These are phyloP conservation scores for Cucumis cinereus DNA, from an alignment of 306 rosid species.

Conservation along the genomic window DNA sequence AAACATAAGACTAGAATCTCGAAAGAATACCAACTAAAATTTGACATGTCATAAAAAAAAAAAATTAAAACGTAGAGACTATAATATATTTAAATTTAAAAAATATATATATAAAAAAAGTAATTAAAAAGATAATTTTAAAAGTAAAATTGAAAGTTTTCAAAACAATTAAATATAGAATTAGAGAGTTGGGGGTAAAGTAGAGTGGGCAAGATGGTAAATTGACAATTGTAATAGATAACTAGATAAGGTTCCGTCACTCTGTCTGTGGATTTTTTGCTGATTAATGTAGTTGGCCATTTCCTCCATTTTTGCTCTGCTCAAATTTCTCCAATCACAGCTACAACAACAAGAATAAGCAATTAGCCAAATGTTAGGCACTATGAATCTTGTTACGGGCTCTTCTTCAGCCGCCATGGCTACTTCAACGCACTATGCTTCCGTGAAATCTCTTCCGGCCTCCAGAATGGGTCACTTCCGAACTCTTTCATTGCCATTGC, in stretches of 20 bases:
- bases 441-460: conserved; percentile 7
- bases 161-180: too few species aligned
- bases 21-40: too few species aligned
- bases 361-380: neutral
- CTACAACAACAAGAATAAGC: neutral
- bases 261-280: neutral
- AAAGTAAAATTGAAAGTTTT: too few species aligned
- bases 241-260: conserved; percentile 16
- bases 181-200: too few species aligned
- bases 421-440: neutral
- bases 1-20: too few species aligned
- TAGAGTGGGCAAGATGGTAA: conserved; percentile 7
- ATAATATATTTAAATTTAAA: too few species aligned
- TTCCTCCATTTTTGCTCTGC: neutral
- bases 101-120: too few species aligned
- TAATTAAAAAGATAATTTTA: too few species aligned
- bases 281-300: conserved; percentile 1
- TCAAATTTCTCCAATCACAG: neutral
- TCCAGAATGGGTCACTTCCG: conserved; percentile 9
- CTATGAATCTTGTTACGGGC: conserved; percentile 17
- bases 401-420: conserved; percentile 15
- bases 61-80: too few species aligned
- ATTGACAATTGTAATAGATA: neutral
- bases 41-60: too few species aligned
- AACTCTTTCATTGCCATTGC: conserved; percentile 9